A percentile compares a stretch with the other conserved stretches of the same genome.
phyloP scores from a whole-genome alignment of 2,329 filamentous ascomycete species.

The Alternaria triticimaculans region DNA sequence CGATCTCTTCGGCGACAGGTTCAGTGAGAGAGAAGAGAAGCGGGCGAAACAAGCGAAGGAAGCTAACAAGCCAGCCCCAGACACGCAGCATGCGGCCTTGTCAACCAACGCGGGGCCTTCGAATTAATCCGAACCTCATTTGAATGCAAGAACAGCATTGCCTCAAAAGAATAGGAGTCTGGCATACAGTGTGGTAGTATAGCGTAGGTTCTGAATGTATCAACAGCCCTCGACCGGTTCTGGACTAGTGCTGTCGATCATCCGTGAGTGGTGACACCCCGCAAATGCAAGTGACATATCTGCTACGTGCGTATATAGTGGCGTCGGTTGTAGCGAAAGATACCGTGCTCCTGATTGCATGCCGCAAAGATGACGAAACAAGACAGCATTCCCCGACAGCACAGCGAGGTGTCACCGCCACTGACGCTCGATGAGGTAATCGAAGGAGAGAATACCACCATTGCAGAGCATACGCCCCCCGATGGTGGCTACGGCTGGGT shows the following conservation, averaged over 20 bases:
- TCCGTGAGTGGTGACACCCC: background rate
- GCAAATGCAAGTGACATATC: background rate
- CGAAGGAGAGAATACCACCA: background rate
- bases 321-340: background rate
- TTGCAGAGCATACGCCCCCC: constrained; percentile 7
- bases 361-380: background rate
- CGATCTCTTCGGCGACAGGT: constrained; percentile 67
- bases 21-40: constrained; percentile 63
- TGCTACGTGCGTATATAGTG: background rate
- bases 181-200: background rate
- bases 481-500: constrained; percentile 29
- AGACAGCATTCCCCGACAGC: background rate
- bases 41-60: constrained; percentile 29
- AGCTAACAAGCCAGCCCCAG: background rate
- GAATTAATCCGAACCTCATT: background rate
- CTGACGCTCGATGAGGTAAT: background rate
- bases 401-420: background rate
- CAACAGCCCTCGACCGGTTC: background rate
- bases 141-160: background rate
- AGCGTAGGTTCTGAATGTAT: background rate
- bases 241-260: background rate
- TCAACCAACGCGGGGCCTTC: background rate
- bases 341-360: background rate
- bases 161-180: background rate
- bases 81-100: background rate